Conservation (phyloP, 2,329 filamentous ascomycete genomes). For the Fonsecaea erecta region DNA sequence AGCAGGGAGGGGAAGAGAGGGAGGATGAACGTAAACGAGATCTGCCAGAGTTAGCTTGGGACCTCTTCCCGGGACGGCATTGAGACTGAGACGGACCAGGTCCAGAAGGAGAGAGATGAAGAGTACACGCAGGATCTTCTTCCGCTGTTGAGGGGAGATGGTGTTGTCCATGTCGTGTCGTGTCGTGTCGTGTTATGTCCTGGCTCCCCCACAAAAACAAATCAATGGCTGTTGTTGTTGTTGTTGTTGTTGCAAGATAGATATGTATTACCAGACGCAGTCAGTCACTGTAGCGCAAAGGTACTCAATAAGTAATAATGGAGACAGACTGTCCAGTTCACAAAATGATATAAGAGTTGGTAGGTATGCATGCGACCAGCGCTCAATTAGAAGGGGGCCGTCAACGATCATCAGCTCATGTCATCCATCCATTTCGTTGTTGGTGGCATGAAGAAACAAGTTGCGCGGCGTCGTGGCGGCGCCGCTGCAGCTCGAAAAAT, state of each 20-base stretch:
- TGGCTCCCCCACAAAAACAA: no score
- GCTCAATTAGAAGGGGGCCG: neutral
- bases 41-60: constrained; percentile 56
- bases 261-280: no score
- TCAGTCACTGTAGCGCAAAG: no score
- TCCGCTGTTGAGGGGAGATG: constrained; percentile 58
- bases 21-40: constrained; percentile 98
- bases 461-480: constrained; percentile 1
- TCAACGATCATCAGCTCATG: constrained; percentile 9
- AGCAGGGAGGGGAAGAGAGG: constrained; percentile 94
- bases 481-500: constrained; percentile 7
- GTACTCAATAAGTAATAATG: no score
- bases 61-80: neutral
- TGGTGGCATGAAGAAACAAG: neutral
- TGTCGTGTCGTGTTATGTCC: no score
- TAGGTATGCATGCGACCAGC: constrained; percentile 9
- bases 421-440: neutral
- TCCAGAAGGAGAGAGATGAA: constrained; percentile 89
- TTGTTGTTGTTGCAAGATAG: no score
- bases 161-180: constrained; percentile 44
- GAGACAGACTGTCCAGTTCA: neutral
- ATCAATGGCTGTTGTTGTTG: neutral
- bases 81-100: constrained; percentile 67
- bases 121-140: constrained; percentile 82
- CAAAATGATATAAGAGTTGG: no score